Evolutionary conservation across 139 green algal genomes (phyloP).

Genomic region (Yamagishiella unicocca): DNA sequence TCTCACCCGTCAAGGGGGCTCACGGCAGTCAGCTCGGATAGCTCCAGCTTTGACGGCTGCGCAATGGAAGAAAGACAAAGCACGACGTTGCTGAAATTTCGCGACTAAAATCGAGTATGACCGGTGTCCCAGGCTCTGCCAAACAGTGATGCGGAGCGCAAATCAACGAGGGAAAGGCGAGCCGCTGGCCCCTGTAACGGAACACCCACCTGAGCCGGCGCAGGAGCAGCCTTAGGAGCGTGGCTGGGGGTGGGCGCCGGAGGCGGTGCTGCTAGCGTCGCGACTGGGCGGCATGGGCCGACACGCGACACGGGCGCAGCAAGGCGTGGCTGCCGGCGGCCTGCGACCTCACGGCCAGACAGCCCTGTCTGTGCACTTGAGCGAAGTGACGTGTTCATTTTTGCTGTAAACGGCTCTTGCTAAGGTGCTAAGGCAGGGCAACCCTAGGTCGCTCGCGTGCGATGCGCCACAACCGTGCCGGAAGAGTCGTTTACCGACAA

Average conservation of each 20-base stretch:
- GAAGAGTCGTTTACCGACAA: neutral
- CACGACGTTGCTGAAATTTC: too few relatives aligned
- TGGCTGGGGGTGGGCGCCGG: slow-evolving; percentile 8
- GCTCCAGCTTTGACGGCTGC: slow-evolving; percentile 61
- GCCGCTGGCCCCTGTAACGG: neutral
- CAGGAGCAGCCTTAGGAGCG: neutral
- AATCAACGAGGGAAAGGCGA: too few relatives aligned
- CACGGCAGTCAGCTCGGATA: slow-evolving; percentile 90
- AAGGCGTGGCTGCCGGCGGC: slow-evolving; percentile 18
- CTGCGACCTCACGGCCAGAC: neutral
- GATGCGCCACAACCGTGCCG: neutral
- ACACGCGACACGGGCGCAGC: slow-evolving; percentile 15
- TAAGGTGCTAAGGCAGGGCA: too few relatives aligned
- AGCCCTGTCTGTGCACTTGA: neutral
- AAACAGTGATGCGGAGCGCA: too few relatives aligned
- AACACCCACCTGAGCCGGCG: neutral
- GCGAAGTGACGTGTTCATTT: slow-evolving; percentile 33
- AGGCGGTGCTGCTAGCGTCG: slow-evolving; percentile 17
- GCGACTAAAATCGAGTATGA: too few relatives aligned
- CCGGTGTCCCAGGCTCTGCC: too few relatives aligned
- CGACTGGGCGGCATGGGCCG: slow-evolving; percentile 22
- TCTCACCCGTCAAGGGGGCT: slow-evolving; percentile 90
- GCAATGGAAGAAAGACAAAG: neutral
- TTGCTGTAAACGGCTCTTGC: neutral
- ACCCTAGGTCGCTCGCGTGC: neutral